Evolutionary conservation across 257 asterid species (phyloP), one percentile per base, ranked within the genome.

Genomic region (Solanum piurae): DNA sequence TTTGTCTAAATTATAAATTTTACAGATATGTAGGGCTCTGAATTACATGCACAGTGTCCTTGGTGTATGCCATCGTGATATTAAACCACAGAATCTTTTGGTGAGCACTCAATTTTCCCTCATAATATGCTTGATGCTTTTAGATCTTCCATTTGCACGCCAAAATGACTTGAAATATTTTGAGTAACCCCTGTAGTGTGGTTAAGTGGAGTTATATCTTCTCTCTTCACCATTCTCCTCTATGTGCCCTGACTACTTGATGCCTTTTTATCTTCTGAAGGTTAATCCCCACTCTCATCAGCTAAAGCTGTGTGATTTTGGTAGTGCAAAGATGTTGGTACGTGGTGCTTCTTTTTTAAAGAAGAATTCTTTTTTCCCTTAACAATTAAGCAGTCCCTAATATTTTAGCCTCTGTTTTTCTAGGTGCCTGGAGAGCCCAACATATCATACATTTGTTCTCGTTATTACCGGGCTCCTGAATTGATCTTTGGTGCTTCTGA

Each of bases 301-400:
- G 93, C 93, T 95, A 69, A 97, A 97, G 94, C 91, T 95, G 38
- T 97, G 99, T 88, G 99, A 97, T 90, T 97, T 97, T 87, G 99
- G 99, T 83, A 97, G 99, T 91, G 99, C 99, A 86, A 97, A 97
- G 91, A 93, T 94, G 92, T 85, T 95, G 99, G 98, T 97, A 90
- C 8, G 95, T 92, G 34, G 7, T 89, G 36, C 29, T 49, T 88
- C 44, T 76, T 10, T 69, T 64, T 80, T 9, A 83, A 40, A 25
- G 64, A 55, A 20, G 64, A 72, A 27, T 46, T 86, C 64, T 2
- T 69, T 83, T 25, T 31, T 36, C n/a, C n/a, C 5, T 40, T 27
- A 1, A 36, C 83, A 36, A 11, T 74, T 36, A 37, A 76, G 7
- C 16, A 66, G 34, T 87, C 37, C 73, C 82, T 74, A 80, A 90